These are phyloP conservation scores for Piper longum DNA, from an alignment of 164 flowering plant genomes.

Conservation along the genomic window DNA sequence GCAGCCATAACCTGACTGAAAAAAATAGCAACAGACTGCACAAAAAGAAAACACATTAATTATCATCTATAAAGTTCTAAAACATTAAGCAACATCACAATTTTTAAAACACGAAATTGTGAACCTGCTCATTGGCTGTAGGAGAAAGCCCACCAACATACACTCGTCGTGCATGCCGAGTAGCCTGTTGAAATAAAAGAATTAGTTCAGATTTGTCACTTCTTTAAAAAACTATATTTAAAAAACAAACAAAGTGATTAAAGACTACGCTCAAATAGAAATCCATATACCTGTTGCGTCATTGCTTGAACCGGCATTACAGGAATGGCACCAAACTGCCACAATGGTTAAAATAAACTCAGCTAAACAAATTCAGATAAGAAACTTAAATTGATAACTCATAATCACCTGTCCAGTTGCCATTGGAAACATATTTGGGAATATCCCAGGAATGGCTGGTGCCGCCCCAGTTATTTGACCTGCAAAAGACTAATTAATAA, in stretches of 20 bases:
- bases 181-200: conserved; percentile 35
- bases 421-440: conserved; percentile 66
- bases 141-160: conserved; percentile 94
- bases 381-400: too few relatives aligned
- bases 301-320: conserved; percentile 59
- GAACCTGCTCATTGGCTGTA: conserved; percentile 76
- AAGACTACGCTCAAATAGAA: not conserved
- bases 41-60: not conserved
- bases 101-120: not conserved
- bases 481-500: conserved; percentile 14
- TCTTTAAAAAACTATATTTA: not conserved
- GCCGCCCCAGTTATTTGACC: conserved; percentile 55
- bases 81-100: not conserved
- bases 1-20: conserved; percentile 72
- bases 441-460: conserved; percentile 69
- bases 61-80: not conserved
- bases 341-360: too few relatives aligned
- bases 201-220: conserved; percentile 14
- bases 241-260: not conserved
- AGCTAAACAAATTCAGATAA: too few relatives aligned
- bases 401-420: conserved; percentile 56
- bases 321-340: conserved; percentile 37
- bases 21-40: conserved; percentile 67
- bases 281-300: conserved; percentile 55
- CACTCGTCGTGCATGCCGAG: conserved; percentile 86